Conservation (phyloP, 2,329 filamentous ascomycete species). For the Fusarium brevicatenulatum region DNA sequence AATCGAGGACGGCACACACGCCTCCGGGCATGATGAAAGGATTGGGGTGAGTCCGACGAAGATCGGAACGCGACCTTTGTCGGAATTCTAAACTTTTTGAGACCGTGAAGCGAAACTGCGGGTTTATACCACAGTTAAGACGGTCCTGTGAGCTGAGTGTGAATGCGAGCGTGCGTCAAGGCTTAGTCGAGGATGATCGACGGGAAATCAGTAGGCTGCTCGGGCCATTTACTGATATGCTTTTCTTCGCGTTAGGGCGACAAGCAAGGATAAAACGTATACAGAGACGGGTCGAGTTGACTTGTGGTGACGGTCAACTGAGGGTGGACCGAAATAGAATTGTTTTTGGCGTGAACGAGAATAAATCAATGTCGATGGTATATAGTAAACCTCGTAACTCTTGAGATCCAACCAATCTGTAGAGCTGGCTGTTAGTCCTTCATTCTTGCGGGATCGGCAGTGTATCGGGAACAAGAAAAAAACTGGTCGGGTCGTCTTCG, state of each 20-base stretch:
- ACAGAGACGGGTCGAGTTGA: not conserved
- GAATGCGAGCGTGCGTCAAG: conserved; percentile 2
- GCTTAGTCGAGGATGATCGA: conserved; percentile 29
- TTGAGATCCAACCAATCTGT: conserved; percentile 20
- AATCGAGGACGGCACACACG: conserved; percentile 93
- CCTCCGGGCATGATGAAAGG: conserved; percentile 75
- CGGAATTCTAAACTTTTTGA: conserved; percentile 41
- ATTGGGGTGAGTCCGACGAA: conserved; percentile 50
- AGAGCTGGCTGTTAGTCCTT: conserved; percentile 2
- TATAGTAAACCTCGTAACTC: conserved; percentile 23
- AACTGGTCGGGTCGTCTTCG: not conserved
- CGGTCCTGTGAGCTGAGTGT: conserved; percentile 17
- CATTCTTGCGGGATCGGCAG: not conserved
- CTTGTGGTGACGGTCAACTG: conserved; percentile 8
- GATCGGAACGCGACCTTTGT: conserved; percentile 53
- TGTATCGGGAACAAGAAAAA: not conserved
- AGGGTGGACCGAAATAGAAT: conserved; percentile 7
- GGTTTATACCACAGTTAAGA: conserved; percentile 28
- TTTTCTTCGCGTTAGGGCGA: conserved; percentile 26
- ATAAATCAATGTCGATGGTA: conserved; percentile 13
- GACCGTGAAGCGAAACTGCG: conserved; percentile 27
- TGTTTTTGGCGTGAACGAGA: conserved; percentile 27
- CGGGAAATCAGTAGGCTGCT: conserved; percentile 40
- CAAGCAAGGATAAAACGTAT: conserved; percentile 34
- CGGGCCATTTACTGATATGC: conserved; percentile 49